Evolutionary conservation across 805 yeast species (phyloP).

Genomic region (Yamadazyma nakazawae): DNA sequence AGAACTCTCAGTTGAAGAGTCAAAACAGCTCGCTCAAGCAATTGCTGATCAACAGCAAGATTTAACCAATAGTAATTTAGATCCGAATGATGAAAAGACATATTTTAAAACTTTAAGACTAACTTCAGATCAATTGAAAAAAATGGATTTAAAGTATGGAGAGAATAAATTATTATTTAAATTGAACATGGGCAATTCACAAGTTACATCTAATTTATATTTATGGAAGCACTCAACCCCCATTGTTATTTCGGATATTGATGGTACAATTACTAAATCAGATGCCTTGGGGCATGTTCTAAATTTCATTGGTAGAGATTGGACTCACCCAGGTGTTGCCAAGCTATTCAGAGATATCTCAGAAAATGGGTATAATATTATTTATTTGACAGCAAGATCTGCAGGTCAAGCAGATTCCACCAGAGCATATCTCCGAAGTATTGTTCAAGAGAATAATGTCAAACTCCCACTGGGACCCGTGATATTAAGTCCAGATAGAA

Average conservation of each 20-base stretch:
- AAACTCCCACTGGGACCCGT: slow-evolving; percentile 89
- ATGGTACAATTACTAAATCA: slow-evolving; percentile 96
- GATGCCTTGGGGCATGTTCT: slow-evolving; percentile 96
- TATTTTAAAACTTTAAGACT: slow-evolving; percentile 86
- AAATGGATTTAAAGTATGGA: slow-evolving; percentile 72
- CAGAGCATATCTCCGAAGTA: slow-evolving; percentile 72
- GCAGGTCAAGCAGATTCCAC: slow-evolving; percentile 96
- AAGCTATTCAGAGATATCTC: slow-evolving; percentile 82
- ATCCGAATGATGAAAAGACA: slow-evolving; percentile 26
- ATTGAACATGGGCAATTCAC: slow-evolving; percentile 79
- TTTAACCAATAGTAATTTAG: slow-evolving; percentile 8
- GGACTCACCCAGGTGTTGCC: slow-evolving; percentile 98
- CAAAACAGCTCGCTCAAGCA: slow-evolving; percentile 11
- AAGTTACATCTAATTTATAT: slow-evolving; percentile 67
- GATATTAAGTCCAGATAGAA: slow-evolving; percentile 89
- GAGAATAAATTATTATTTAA: slow-evolving; percentile 74
- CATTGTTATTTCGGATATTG: slow-evolving; percentile 94
- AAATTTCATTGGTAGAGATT: slow-evolving; percentile 90
- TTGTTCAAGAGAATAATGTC: slow-evolving; percentile 68
- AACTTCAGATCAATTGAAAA: slow-evolving; percentile 83
- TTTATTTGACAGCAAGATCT: slow-evolving; percentile 91
- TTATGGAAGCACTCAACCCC: slow-evolving; percentile 85
- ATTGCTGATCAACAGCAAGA: slow-evolving; percentile 21
- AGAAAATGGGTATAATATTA: slow-evolving; percentile 85
- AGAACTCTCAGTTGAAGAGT: slow-evolving; percentile 9